Conservation (phyloP, 768 basidiomycete genomes). For the Mycena alexandri region DNA sequence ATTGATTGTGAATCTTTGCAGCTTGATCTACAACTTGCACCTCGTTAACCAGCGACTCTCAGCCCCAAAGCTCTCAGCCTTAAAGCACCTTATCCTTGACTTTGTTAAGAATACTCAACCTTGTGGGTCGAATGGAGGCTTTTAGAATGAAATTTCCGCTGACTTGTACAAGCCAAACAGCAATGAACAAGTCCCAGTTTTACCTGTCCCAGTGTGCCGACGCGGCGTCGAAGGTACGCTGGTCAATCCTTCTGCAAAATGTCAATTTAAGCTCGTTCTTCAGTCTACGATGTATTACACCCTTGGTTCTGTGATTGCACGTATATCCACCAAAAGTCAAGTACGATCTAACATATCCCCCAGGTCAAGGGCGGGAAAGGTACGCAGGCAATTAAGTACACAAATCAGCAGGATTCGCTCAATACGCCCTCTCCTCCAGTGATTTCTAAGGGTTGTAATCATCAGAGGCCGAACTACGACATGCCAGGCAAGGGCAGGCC, state of each 20-base stretch:
- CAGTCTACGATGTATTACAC: conserved; percentile 61
- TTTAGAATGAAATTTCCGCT: not conserved
- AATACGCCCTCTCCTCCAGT: conserved; percentile 30
- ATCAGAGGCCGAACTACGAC: conserved; percentile 67
- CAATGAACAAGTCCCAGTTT: conserved; percentile 63
- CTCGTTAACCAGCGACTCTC: conserved; percentile 34
- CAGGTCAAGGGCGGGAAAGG: conserved; percentile 66
- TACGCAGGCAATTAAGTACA: too few relatives aligned
- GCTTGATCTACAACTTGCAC: conserved; percentile 37
- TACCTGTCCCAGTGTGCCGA: conserved; percentile 64
- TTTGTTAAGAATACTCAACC: conserved; percentile 22
- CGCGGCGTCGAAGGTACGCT: conserved; percentile 57
- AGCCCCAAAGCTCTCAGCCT: conserved; percentile 13
- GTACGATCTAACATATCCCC: not conserved
- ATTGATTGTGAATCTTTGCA: conserved; percentile 26
- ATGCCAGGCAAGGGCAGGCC: conserved; percentile 56
- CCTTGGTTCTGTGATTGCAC: conserved; percentile 56
- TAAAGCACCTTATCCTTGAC: conserved; percentile 25
- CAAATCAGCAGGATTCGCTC: too few relatives aligned
- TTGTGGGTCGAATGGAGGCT: conserved; percentile 46
- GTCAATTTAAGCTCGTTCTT: not conserved
- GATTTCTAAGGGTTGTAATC: conserved; percentile 65
- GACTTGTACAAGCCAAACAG: conserved; percentile 22
- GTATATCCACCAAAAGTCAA: not conserved
- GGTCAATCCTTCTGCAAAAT: not conserved